These are phyloP conservation scores for Penicillium steckii DNA, from an alignment of 495 filamentous ascomycete species.

Conservation along the genomic window DNA sequence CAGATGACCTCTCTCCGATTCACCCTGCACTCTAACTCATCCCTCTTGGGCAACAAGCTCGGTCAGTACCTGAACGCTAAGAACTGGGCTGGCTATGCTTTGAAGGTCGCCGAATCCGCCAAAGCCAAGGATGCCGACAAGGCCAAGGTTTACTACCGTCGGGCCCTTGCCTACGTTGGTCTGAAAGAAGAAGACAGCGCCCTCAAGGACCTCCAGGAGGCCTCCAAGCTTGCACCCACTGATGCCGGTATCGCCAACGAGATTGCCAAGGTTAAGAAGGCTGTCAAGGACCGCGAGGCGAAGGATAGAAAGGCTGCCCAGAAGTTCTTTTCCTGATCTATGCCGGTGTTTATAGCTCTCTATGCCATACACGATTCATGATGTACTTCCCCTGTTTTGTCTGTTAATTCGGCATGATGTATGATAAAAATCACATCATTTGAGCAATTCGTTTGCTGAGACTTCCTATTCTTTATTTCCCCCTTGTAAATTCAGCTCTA, in stretches of 20 bases:
- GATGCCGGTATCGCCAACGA: conserved; percentile 78
- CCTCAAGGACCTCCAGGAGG: conserved; percentile 72
- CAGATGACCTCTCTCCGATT: conserved; percentile 74
- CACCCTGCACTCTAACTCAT: conserved; percentile 73
- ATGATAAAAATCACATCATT: conserved; percentile 16
- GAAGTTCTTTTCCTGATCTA: conserved; percentile 72
- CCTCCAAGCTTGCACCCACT: conserved; percentile 68
- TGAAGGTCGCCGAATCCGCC: conserved; percentile 57
- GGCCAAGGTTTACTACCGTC: conserved; percentile 86
- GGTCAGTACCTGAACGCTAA: conserved; percentile 65
- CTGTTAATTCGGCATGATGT: conserved; percentile 22
- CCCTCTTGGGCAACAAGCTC: conserved; percentile 79
- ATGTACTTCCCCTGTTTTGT: conserved; percentile 12
- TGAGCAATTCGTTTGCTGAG: neutral
- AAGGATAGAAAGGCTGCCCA: conserved; percentile 87
- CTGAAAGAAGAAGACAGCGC: conserved; percentile 87
- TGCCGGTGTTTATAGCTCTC: conserved; percentile 1
- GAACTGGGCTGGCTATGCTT: conserved; percentile 67
- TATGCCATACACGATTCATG: conserved; percentile 34
- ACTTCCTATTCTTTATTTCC: too few relatives aligned
- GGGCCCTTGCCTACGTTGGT: conserved; percentile 67
- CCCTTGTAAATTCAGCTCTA: too few relatives aligned
- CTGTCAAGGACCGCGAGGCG: conserved; percentile 64
- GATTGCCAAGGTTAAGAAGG: conserved; percentile 72
- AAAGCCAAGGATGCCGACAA: conserved; percentile 71